Percentiles rank a stretch among this genome's conserved stretches.
Conservation (phyloP, 352 stramenopile genomes). For the Phytophthora sansomeana region DNA sequence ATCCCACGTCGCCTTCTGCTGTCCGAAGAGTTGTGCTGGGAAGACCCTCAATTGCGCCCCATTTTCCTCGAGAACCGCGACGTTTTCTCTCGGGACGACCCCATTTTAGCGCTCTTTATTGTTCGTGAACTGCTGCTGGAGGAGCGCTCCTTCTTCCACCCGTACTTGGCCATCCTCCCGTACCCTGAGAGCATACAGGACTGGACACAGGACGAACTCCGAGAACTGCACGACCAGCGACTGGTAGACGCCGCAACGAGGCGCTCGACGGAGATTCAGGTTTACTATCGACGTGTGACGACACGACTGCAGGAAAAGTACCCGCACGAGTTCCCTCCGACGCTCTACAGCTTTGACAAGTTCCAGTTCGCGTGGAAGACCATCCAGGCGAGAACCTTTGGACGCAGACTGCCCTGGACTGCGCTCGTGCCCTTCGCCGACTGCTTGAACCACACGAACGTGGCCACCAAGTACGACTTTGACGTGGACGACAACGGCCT, state of each 20-base stretch:
- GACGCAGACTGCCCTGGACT: constrained; percentile 89
- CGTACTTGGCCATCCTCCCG: constrained; percentile 89
- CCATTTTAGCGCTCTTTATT: constrained; percentile 85
- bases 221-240: constrained; percentile 74
- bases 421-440: constrained; percentile 93
- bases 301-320: constrained; percentile 55
- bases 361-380: constrained; percentile 91
- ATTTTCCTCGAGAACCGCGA: constrained; percentile 65
- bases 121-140: constrained; percentile 74
- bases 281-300: constrained; percentile 66
- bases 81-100: constrained; percentile 83
- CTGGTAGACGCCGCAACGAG: constrained; percentile 55
- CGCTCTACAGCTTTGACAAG: constrained; percentile 66
- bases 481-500: constrained; percentile 56
- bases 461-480: constrained; percentile 91
- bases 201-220: constrained; percentile 76
- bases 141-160: constrained; percentile 84
- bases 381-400: constrained; percentile 93
- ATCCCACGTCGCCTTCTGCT: constrained; percentile 79
- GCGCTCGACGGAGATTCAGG: constrained; percentile 64
- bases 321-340: constrained; percentile 52
- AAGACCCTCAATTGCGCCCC: constrained; percentile 51
- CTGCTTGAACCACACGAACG: constrained; percentile 93
- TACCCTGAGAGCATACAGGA: constrained; percentile 81
- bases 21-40: constrained; percentile 69